Conservation (phyloP, 148 eudicot genomes). For the Limonium bicolor region DNA sequence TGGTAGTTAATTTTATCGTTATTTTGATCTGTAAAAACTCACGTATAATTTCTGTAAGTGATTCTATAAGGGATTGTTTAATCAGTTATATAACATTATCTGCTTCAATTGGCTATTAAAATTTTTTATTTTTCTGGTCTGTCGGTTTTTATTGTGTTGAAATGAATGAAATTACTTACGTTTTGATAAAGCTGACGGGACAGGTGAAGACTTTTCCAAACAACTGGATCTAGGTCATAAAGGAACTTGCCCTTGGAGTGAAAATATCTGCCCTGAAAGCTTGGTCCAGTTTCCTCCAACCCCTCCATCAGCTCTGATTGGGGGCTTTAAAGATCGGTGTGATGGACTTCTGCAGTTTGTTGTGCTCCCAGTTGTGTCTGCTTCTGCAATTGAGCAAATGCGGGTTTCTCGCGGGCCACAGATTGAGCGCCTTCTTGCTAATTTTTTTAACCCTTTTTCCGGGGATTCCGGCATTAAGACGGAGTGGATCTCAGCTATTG, state of each 20-base stretch:
- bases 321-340: constrained; percentile 95
- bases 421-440: constrained; percentile 67
- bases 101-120: no score
- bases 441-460: constrained; percentile 28
- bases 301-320: constrained; percentile 88
- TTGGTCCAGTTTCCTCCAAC: constrained; percentile 97
- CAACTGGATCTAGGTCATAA: constrained; percentile 72
- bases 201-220: constrained; percentile 62
- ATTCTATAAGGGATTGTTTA: no score
- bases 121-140: no score
- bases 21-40: no score
- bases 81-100: no score
- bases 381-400: constrained; percentile 73
- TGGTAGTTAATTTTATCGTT: no score
- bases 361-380: constrained; percentile 76
- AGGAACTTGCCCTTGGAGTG: constrained; percentile 84
- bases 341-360: constrained; percentile 90
- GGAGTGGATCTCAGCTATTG: constrained; percentile 30
- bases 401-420: constrained; percentile 50
- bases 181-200: constrained; percentile 33
- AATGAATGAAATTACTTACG: no score
- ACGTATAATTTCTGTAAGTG: no score
- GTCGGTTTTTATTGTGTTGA: background rate
- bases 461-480: constrained; percentile 47
- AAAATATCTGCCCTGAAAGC: constrained; percentile 87